phyloP scores from a whole-genome alignment of 371 early-diverging fungal species.

The Nosema muscidifuracis region DNA sequence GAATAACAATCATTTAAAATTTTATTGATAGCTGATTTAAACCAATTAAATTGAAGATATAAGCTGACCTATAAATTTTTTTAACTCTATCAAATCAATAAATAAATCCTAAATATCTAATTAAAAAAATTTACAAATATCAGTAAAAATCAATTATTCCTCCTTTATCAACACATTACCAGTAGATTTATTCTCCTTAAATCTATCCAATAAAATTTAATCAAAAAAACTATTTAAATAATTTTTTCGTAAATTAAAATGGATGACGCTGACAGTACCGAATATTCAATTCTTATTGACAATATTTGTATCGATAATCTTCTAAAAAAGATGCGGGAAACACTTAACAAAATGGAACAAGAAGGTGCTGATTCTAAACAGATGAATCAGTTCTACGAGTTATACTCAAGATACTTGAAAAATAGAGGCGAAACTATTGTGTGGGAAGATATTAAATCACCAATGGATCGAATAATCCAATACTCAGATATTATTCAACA shows the following conservation, averaged over 20 bases:
- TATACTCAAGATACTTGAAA: constrained; percentile 57
- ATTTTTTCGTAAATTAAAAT: background rate
- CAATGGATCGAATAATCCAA: constrained; percentile 55
- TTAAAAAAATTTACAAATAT: too few species aligned
- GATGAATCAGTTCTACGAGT: constrained; percentile 52
- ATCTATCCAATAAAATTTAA: too few species aligned
- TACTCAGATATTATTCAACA: constrained; percentile 37
- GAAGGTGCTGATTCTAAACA: constrained; percentile 30
- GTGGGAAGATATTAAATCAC: constrained; percentile 60
- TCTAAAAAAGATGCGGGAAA: constrained; percentile 54
- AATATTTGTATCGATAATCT: constrained; percentile 44
- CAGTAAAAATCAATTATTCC: too few species aligned
- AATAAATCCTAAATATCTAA: too few species aligned
- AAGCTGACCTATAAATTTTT: too few species aligned
- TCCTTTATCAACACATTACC: too few species aligned
- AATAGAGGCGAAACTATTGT: constrained; percentile 54
- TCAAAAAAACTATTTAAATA: too few species aligned
- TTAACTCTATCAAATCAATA: too few species aligned
- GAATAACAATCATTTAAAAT: too few species aligned
- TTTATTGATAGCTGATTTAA: too few species aligned
- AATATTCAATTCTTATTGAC: constrained; percentile 24
- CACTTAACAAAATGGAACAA: constrained; percentile 41
- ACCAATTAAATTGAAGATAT: too few species aligned
- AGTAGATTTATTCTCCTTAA: too few species aligned
- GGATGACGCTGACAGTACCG: background rate